Evolutionary conservation across 805 yeast genomes (phyloP).

Genomic region (Candida orba): DNA sequence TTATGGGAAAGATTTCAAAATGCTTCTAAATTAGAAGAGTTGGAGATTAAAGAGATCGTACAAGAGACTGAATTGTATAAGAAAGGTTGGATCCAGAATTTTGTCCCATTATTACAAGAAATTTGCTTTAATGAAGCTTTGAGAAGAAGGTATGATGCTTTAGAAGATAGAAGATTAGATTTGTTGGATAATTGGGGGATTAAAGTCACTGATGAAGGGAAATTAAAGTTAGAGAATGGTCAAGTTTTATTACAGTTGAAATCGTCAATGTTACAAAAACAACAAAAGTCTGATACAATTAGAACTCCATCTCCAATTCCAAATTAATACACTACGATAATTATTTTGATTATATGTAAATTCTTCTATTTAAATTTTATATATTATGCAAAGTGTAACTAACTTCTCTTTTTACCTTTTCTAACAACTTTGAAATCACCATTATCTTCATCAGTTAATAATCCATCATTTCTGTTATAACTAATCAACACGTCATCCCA

Average conservation of each 20-base stretch:
- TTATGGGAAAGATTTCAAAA: slow-evolving; percentile 72
- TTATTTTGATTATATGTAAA: no score
- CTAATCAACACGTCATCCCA: slow-evolving; percentile 65
- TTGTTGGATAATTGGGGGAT: slow-evolving; percentile 29
- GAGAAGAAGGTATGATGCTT: slow-evolving; percentile 55
- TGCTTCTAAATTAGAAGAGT: slow-evolving; percentile 69
- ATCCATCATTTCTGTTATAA: slow-evolving; percentile 16
- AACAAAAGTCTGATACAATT: no score
- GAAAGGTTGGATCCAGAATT: slow-evolving; percentile 72
- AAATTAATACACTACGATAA: no score
- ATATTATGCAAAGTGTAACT: background rate
- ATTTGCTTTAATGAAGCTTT: slow-evolving; percentile 89
- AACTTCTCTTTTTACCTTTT: slow-evolving; percentile 43
- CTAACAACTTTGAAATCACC: slow-evolving; percentile 63
- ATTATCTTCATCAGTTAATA: slow-evolving; percentile 32
- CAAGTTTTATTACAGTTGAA: slow-evolving; percentile 2
- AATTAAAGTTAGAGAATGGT: slow-evolving; percentile 5
- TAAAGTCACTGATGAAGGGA: slow-evolving; percentile 12
- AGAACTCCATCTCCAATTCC: no score
- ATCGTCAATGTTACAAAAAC: no score
- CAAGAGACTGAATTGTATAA: slow-evolving; percentile 66
- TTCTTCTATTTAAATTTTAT: no score
- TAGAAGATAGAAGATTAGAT: slow-evolving; percentile 31
- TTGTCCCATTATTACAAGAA: slow-evolving; percentile 78
- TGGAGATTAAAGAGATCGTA: slow-evolving; percentile 72